Evolutionary conservation across 768 basidiomycete genomes (phyloP), one percentile per base, ranked within the genome.

Genomic region (Calocybe indica): DNA sequence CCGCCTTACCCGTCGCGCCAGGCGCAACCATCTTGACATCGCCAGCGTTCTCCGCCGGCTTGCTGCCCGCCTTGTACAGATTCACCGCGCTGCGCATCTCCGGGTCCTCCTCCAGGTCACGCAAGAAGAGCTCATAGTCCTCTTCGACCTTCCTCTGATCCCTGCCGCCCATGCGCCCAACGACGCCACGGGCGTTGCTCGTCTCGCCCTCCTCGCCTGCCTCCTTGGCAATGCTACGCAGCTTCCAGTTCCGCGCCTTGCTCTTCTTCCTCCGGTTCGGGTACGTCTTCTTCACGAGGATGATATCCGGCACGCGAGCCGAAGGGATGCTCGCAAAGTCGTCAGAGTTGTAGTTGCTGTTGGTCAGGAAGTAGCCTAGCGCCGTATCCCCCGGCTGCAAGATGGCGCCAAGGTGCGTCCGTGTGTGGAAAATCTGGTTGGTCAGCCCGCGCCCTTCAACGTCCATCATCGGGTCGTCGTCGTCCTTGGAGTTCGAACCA

Each of bases 121-220:
- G 79, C 66, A 98, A 70, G 80, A 99, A 99, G 43, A 90, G 53
- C 71, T 98, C 96, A 66, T 98, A 99, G 62, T 99, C 95, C 62
- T 91, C 84, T 56, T 97, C 93, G 49, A 98, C 90, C 73, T 93
- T 92, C 71, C 78, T 84, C 66, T 83, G 79, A 68, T 95, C 93
- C 40, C 92, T 73, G 33, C 92, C 93, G 8, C 93, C 93, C 76
- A 87, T 76, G 40, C 92, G 72, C 1, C 93, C 93, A 38, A 95
- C 83, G n/a, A 92, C 85, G 47, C 93, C 93, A 37, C 89, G 72
- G 32, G 81, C 85, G 41, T 71, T 76, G 30, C 85, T 77, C 10
- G 83, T 85, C 60, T 92, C 87, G 30, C 84, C 89, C 35, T 88
- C 88, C 62, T 92, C 92, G 7, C 88, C 92, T 7, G 79, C 84